Evolutionary conservation across 1,284 basidiomycete species (phyloP), one percentile per base, ranked within the genome.

Genomic region (Puccinia horiana): DNA sequence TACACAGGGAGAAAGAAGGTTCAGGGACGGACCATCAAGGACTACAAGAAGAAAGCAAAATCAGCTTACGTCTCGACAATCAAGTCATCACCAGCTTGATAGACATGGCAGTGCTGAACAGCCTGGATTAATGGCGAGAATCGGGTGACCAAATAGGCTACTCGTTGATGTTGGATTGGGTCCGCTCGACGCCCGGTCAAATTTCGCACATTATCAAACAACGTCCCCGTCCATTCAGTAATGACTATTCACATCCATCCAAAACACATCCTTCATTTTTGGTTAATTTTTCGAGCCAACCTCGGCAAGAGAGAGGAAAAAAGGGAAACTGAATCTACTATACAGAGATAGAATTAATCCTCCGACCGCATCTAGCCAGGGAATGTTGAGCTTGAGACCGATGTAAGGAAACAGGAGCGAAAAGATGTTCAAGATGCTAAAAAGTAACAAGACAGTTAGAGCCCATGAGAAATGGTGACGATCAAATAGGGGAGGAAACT

Each of bases 371-470:
- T 89, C 89, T 14, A 89, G 86, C 32, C 88, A 84, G 0, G 83
- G 84, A 82, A 83, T 81, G 14, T 84, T 83, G 2, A 85, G 83
- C 49, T 84, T 82, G n/a, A 83, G 72, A 37, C 84, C 85, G 47
- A 88, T 61, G 76, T 88, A 88, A 1, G 90, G 90, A 84, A 90
- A 90, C 35, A 89, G 85, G 23, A 90, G 87, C 9, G 90, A 90
- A 84, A 90, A 88, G 37, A 88, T 85, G 85, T 90, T 90, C 86
- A 90, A 89, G 61, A 89, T 88, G 16, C 88, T 87, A 69, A 3
- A 56, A 70, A 69, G 37, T 26, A 14, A 18, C 14, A 23, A 44
- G 37, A 69, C 5, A 26, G 44, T 12, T 8, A 47, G 3, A 70
- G 3, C 12, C 42, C 9, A 40, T 18, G n/a, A 18, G 12, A 20